Evolutionary conservation across 192 early-diverging fungal genomes (phyloP).

Genomic region (Coemansia sp.): DNA sequence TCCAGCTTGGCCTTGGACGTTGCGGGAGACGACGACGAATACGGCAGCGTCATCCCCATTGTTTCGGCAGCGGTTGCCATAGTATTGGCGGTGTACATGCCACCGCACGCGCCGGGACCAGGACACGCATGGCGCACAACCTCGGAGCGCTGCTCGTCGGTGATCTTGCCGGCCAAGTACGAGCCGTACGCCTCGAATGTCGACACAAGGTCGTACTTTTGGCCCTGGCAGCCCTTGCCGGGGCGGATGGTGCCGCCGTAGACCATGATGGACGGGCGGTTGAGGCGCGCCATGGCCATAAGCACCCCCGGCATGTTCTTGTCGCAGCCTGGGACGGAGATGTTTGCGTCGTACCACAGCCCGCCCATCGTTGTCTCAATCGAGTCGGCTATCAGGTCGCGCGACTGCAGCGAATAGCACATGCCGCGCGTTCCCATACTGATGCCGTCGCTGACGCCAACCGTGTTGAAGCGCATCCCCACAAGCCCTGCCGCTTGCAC

Average conservation of each 20-base stretch:
- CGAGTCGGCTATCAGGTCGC: conserved; percentile 98
- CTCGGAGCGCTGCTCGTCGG: conserved; percentile 81
- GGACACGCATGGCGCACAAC: conserved; percentile 75
- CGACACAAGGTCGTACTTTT: conserved; percentile 89
- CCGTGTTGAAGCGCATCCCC: conserved; percentile 97
- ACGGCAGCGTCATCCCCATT: conserved; percentile 97
- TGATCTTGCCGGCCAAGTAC: conserved; percentile 88
- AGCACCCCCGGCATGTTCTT: conserved; percentile 99
- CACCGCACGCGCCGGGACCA: conserved; percentile 97
- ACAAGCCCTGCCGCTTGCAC: conserved; percentile 87
- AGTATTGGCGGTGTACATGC: conserved; percentile 99
- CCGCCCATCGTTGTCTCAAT: conserved; percentile 99
- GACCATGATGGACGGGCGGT: conserved; percentile 96
- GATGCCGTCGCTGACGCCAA: conserved; percentile 97
- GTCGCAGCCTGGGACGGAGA: conserved; percentile 92
- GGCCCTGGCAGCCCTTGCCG: conserved; percentile 63
- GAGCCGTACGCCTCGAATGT: conserved; percentile 97
- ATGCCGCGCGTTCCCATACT: conserved; percentile 97
- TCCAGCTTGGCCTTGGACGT: conserved; percentile 82
- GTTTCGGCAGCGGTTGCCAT: conserved; percentile 98
- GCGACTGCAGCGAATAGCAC: conserved; percentile 94
- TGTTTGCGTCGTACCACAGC: conserved; percentile 99
- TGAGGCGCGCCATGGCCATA: conserved; percentile 95
- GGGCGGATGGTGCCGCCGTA: conserved; percentile 97
- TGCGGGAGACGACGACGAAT: conserved; percentile 95